Evolutionary conservation across 352 stramenopile species (phyloP).

Genomic region (Peronospora farinosa): DNA sequence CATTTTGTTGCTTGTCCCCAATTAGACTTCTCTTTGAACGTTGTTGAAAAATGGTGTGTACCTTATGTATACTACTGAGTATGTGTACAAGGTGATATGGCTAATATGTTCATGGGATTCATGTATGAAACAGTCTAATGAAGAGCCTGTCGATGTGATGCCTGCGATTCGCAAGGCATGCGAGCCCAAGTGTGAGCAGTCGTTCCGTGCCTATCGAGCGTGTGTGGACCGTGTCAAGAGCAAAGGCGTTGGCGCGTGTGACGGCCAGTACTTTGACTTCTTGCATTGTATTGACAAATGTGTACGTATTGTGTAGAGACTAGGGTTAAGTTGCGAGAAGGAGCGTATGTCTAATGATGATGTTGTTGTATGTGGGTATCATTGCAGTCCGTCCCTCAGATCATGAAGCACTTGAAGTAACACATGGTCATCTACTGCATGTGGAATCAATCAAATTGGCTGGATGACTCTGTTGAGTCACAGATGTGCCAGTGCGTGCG

Average conservation of each 20-base stretch:
- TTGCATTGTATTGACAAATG: slow-evolving; percentile 94
- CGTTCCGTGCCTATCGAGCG: slow-evolving; percentile 86
- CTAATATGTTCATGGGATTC: too few species aligned
- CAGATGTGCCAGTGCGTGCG: slow-evolving; percentile 8
- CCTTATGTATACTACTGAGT: background rate
- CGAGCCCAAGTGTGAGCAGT: slow-evolving; percentile 85
- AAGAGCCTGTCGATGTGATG: slow-evolving; percentile 92
- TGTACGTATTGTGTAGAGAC: slow-evolving; percentile 40
- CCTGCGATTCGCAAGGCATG: slow-evolving; percentile 89
- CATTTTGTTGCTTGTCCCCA: too few species aligned
- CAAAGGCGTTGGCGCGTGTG: slow-evolving; percentile 89
- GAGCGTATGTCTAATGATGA: background rate
- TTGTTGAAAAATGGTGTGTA: slow-evolving; percentile 27
- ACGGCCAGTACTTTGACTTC: slow-evolving; percentile 94
- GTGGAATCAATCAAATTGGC: background rate
- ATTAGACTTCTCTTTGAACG: background rate
- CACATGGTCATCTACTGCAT: slow-evolving; percentile 18
- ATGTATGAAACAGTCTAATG: slow-evolving; percentile 37
- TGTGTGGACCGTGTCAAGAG: slow-evolving; percentile 88
- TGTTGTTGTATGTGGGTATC: slow-evolving; percentile 1
- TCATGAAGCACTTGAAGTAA: slow-evolving; percentile 94
- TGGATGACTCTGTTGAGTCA: background rate
- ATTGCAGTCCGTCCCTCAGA: slow-evolving; percentile 83
- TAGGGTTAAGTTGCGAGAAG: too few species aligned
- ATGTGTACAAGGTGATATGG: background rate